Evolutionary conservation across 306 rosid genomes (phyloP).

Genomic region (Acmispon strigosus): DNA sequence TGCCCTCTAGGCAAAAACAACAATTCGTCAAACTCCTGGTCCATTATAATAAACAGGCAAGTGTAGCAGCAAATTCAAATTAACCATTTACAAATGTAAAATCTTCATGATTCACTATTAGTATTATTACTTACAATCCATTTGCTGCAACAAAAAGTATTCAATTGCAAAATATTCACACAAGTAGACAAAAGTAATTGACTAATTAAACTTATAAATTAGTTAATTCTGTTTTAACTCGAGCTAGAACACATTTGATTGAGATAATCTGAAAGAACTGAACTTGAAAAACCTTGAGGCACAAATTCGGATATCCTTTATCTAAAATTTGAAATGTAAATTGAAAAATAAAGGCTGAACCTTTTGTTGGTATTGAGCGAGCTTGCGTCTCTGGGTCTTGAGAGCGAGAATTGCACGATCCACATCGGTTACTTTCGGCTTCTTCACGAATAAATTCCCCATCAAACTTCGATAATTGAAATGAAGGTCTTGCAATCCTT

Average conservation of each 20-base stretch:
- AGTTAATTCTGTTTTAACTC: background rate
- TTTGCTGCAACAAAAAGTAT: no score
- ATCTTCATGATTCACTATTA: background rate
- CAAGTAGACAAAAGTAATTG: no score
- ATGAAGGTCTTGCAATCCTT: background rate
- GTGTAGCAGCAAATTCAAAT: background rate
- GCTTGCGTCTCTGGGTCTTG: conserved; percentile 87
- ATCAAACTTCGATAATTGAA: conserved; percentile 14
- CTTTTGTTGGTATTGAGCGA: conserved; percentile 83
- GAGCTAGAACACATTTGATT: background rate
- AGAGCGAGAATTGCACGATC: conserved; percentile 88
- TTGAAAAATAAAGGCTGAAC: conserved; percentile 4
- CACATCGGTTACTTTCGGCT: conserved; percentile 81
- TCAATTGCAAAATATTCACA: no score
- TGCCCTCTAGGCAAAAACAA: background rate
- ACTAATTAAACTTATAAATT: no score
- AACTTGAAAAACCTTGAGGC: background rate
- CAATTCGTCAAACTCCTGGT: background rate
- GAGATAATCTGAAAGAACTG: background rate
- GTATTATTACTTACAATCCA: background rate
- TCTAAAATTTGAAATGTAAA: background rate
- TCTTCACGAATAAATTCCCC: conserved; percentile 88
- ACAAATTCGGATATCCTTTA: background rate
- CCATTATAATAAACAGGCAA: background rate
- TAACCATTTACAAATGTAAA: background rate